Conservation (phyloP, 2,329 filamentous ascomycete genomes). For the Aureobasidium subglaciale region DNA sequence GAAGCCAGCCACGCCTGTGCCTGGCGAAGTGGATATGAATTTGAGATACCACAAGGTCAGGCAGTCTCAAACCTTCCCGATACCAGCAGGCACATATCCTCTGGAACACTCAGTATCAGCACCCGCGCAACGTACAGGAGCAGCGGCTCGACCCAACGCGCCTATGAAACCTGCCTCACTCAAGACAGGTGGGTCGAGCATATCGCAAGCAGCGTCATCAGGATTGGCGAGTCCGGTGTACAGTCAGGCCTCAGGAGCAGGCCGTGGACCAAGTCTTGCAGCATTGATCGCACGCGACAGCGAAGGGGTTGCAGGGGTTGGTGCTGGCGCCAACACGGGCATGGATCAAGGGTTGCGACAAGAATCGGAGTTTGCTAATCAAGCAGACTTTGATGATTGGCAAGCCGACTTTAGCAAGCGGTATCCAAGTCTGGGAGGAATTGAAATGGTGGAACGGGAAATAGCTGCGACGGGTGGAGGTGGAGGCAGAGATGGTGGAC, state of each 20-base stretch:
- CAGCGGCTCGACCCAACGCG: slow-evolving; percentile 43
- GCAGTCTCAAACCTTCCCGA: slow-evolving; percentile 14
- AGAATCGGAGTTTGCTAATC: background rate
- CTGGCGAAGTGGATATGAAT: slow-evolving; percentile 20
- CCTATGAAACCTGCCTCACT: slow-evolving; percentile 57
- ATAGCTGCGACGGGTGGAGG: slow-evolving; percentile 17
- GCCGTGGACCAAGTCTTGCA: slow-evolving; percentile 22
- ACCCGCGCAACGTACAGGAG: slow-evolving; percentile 16
- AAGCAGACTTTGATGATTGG: slow-evolving; percentile 38
- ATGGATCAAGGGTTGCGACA: slow-evolving; percentile 7
- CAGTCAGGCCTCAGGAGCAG: slow-evolving; percentile 30
- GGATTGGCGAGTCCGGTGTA: background rate
- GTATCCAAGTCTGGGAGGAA: slow-evolving; percentile 74
- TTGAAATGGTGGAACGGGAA: slow-evolving; percentile 72
- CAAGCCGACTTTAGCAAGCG: slow-evolving; percentile 70
- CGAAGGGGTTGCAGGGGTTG: slow-evolving; percentile 28
- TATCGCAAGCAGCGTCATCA: slow-evolving; percentile 19
- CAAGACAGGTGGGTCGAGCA: slow-evolving; percentile 37
- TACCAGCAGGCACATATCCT: background rate
- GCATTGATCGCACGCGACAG: slow-evolving; percentile 31
- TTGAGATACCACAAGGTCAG: slow-evolving; percentile 19
- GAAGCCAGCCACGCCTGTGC: slow-evolving; percentile 19
- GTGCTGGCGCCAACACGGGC: slow-evolving; percentile 19
- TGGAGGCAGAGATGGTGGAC: slow-evolving; percentile 4
- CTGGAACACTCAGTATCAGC: slow-evolving; percentile 17